Percentiles rank a stretch among this genome's conserved stretches.
Conservation (phyloP, 2,329 filamentous ascomycete genomes). For the Arthrobotrys sinensis region DNA sequence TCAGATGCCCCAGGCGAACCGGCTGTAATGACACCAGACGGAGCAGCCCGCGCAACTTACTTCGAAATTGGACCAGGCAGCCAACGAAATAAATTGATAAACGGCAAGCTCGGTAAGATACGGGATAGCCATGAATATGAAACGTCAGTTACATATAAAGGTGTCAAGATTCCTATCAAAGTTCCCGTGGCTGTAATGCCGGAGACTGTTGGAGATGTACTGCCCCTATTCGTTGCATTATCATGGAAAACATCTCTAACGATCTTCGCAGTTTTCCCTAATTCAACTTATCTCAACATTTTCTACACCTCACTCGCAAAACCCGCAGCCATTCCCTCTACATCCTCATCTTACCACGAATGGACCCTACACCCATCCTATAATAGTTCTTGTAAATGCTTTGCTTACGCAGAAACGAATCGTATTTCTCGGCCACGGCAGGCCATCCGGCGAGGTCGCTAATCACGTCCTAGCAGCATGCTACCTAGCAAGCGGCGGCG, state of each 20-base stretch:
- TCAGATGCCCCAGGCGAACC: conserved; percentile 55
- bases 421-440: conserved; percentile 94
- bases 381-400: conserved; percentile 94
- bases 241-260: conserved; percentile 42
- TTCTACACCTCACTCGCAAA: conserved; percentile 83
- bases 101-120: conserved; percentile 67
- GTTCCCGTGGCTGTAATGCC: conserved; percentile 93
- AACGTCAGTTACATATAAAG: conserved; percentile 94
- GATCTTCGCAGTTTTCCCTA: conserved; percentile 78
- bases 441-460: conserved; percentile 94
- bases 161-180: conserved; percentile 96
- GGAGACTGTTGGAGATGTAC: conserved; percentile 88
- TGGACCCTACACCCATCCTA: conserved; percentile 89
- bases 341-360: conserved; percentile 95
- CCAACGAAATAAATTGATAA: conserved; percentile 63
- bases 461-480: conserved; percentile 99
- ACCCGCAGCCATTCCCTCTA: conserved; percentile 85
- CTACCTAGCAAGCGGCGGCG: conserved; percentile 89
- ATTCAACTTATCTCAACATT: conserved; percentile 98
- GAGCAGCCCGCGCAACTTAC: conserved; percentile 62
- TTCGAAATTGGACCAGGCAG: conserved; percentile 63
- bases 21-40: conserved; percentile 62
- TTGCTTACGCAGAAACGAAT: conserved; percentile 96
- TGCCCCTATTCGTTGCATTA: conserved; percentile 24
- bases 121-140: conserved; percentile 98